phyloP scores from a whole-genome alignment of 352 stramenopile genomes.

The Globisporangium nagaii region DNA sequence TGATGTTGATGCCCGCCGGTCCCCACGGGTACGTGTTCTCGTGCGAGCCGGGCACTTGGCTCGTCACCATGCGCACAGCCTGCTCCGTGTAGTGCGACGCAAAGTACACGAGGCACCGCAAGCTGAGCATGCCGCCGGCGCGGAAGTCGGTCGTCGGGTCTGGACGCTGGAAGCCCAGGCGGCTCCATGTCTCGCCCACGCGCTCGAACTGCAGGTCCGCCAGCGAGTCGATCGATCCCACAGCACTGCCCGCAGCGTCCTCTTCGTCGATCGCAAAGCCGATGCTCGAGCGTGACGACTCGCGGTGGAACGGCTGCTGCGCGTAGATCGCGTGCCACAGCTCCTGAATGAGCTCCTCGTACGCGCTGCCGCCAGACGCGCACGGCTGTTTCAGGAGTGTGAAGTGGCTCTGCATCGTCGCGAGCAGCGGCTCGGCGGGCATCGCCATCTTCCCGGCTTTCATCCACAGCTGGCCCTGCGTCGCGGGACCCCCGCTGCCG shows the following conservation, averaged over 20 bases:
- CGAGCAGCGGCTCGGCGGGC: conserved; percentile 45
- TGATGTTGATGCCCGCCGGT: conserved; percentile 82
- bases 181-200: conserved; percentile 71
- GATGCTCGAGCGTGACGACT: conserved; percentile 13
- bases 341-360: conserved; percentile 52
- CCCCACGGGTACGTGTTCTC: conserved; percentile 83
- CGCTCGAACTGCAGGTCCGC: conserved; percentile 51
- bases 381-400: conserved; percentile 65
- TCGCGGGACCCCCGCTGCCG: conserved; percentile 21
- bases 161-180: conserved; percentile 75
- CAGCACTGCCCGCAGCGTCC: conserved; percentile 1
- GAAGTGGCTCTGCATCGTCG: conserved; percentile 66
- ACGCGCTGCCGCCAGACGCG: conserved; percentile 48
- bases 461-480: conserved; percentile 41
- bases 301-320: conserved; percentile 28
- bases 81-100: conserved; percentile 60
- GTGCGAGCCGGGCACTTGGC: conserved; percentile 71
- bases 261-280: conserved; percentile 14
- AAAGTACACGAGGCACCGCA: conserved; percentile 82
- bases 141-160: conserved; percentile 85
- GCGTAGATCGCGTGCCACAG: conserved; percentile 72
- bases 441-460: conserved; percentile 46
- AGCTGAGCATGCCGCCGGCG: conserved; percentile 69
- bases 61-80: conserved; percentile 68
- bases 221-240: background rate